phyloP scores from a whole-genome alignment of 495 filamentous ascomycete genomes.

The Lentithecium fluviatile region DNA sequence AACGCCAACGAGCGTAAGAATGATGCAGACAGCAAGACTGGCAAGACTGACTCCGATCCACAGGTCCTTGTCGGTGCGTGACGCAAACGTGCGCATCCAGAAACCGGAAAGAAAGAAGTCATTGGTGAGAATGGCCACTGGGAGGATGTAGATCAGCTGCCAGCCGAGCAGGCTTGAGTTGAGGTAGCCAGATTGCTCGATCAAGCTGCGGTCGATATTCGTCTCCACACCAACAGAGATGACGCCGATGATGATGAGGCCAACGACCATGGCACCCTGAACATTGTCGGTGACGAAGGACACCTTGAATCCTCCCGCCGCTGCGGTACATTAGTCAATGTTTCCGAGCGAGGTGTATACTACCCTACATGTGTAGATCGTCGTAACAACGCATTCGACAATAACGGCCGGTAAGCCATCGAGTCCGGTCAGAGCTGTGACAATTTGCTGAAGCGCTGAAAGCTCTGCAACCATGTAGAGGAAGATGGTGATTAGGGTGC shows the following conservation, averaged over 20 bases:
- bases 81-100: constrained; percentile 80
- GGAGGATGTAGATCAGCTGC: constrained; percentile 75
- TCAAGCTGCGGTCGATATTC: constrained; percentile 62
- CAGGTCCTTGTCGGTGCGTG: constrained; percentile 73
- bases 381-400: constrained; percentile 68
- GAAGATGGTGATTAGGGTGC: constrained; percentile 67
- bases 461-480: constrained; percentile 80
- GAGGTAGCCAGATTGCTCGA: constrained; percentile 60
- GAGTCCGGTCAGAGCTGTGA: constrained; percentile 67
- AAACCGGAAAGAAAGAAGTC: constrained; percentile 76
- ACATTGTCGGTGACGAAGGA: constrained; percentile 78
- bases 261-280: constrained; percentile 70
- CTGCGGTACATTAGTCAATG: constrained; percentile 41
- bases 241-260: constrained; percentile 65
- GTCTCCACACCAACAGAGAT: constrained; percentile 71
- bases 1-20: constrained; percentile 64
- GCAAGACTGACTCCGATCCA: constrained; percentile 67
- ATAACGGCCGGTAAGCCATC: constrained; percentile 71
- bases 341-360: neutral
- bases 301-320: constrained; percentile 71
- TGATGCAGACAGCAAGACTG: constrained; percentile 57
- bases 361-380: constrained; percentile 70
- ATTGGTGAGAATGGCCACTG: constrained; percentile 72
- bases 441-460: constrained; percentile 69
- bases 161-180: constrained; percentile 65